Base-by-base conservation (phyloP, 352 stramenopile genomes). In the Phytophthora multivora region DNA sequence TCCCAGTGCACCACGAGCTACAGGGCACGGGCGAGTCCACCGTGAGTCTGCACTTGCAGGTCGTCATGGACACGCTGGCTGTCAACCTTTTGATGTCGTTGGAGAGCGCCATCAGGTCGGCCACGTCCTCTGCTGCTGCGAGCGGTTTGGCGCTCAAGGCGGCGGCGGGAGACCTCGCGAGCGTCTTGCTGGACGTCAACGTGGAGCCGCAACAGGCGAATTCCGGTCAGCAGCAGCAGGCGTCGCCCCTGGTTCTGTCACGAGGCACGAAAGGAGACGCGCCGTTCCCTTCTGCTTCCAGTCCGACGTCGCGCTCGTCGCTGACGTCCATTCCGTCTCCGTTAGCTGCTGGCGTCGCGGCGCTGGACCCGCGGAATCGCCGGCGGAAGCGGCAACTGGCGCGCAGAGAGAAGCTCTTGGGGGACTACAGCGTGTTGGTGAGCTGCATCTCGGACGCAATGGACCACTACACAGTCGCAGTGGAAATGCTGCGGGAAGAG, bases 61-160 rank as follows among this genome's bases (percentile, higher is more conserved):
- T 93, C 49, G 84, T 94, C 33, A 73, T 96, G 45, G 84, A 95
- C 41, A 91, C 82, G 13, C 55, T 96, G 33, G 78, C 86, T 4
- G 88, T 96, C 48, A 93, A 83, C 13, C 80, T 93, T 23, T 71
- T 96, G 42, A 86, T 94, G 77, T 86, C 88, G 31, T 67, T 96
- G 19, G 88, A 94, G 66, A 90, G 86, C 52, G 83, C 73, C 2
- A 76, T 95, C 28, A 70, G 86, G 25, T 80, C 79, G 0, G 79
- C 80, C n/a, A 79, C 75, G 65, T 39, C 80, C 75, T 50, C 75
- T 75, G 52, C 61, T 50, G 49, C 50, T 67, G 46, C 62, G 16
- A 42, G 40, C 67, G 51, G 43, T 1, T 18, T 65, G 45, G 35
- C 56, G 35, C 49, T 45, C 18, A 46, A 53, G 26, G 42, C 57